phyloP scores from a whole-genome alignment of 2,329 filamentous ascomycete genomes.

The Pestalotiopsis sp. region DNA sequence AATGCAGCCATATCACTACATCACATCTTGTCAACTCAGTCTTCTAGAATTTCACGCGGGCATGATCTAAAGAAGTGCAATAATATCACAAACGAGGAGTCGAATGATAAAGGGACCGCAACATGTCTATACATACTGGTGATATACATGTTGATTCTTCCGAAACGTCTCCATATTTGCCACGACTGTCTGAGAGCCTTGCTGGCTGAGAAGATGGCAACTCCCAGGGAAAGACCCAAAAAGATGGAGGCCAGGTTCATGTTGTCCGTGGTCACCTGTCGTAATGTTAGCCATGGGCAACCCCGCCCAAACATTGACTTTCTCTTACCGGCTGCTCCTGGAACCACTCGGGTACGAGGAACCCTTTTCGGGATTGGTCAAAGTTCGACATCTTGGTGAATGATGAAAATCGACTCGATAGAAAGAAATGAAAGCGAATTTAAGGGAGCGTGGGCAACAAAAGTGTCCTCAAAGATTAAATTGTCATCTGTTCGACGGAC shows the following conservation, averaged over 20 bases:
- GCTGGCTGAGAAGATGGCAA: constrained; percentile 29
- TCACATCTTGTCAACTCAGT: background rate
- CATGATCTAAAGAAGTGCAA: background rate
- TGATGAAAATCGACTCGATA: background rate
- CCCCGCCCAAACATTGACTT: background rate
- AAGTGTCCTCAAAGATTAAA: background rate
- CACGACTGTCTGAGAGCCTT: constrained; percentile 32
- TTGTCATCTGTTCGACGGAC: background rate
- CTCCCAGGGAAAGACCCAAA: constrained; percentile 30
- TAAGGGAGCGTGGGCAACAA: background rate
- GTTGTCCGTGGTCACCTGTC: constrained; percentile 14
- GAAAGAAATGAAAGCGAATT: background rate
- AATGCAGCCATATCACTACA: constrained; percentile 35
- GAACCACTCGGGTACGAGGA: constrained; percentile 13
- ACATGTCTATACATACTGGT: constrained; percentile 15
- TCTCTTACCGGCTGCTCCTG: constrained; percentile 6
- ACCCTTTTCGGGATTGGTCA: constrained; percentile 3
- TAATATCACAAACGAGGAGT: background rate
- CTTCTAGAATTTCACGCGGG: background rate
- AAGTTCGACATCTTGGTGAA: background rate
- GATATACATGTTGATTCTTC: constrained; percentile 29
- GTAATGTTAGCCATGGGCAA: background rate
- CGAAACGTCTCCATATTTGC: constrained; percentile 23
- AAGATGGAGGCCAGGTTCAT: constrained; percentile 32
- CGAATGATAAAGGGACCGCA: too few relatives aligned